Evolutionary conservation across 2,329 filamentous ascomycete genomes (phyloP), one percentile per base, ranked within the genome.

Genomic region (Phaeosphaeria sp.): DNA sequence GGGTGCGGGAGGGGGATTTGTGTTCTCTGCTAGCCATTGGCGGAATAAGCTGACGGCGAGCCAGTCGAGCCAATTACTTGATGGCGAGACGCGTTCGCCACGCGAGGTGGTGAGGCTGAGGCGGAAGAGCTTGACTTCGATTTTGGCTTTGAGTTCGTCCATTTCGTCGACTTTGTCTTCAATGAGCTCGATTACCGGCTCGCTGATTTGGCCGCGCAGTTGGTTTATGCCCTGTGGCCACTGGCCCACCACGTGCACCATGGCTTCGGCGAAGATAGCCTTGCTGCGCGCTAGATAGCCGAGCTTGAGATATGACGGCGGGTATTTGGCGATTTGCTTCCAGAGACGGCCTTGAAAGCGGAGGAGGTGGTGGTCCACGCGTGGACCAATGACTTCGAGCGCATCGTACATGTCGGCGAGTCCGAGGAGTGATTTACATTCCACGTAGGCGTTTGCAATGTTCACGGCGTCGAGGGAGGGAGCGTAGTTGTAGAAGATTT

Each of bases 271-370:
- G 73, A 94, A 90, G 58, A 90, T 86, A 43, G 93, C 89, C 64
- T 90, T 90, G 69, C 89, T 93, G 46, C 91, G 88, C 9, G 93
- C 90, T 43, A 97, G 84, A 70, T 93, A 97, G 39, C 93, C 93
- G 1, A 98, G 85, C 56, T 93, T 93, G 48, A 97, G 85, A 73
- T 97, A 98, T 58, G 89, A 93, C 48, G 95, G 91, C 13, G 94
- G 93, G 73, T 97, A 97, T 78, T 97, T 97, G 52, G 93, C 93
- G 62, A 97, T 96, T 78, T 97, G 94, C 77, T 95, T 96, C 90
- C 93, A 97, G 2, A 98, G 84, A 1, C 92, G 87, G 21, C 90
- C 91, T 69, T 95, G 92, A 75, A 97, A 98, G 67, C 95, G 92
- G 17, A 98, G 82, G 15, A 98, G 84, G 76, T 98, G 94, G 79